These are phyloP conservation scores for Cercospora sp. DNA, from an alignment of 2,329 filamentous ascomycete genomes.

Conservation along the genomic window DNA sequence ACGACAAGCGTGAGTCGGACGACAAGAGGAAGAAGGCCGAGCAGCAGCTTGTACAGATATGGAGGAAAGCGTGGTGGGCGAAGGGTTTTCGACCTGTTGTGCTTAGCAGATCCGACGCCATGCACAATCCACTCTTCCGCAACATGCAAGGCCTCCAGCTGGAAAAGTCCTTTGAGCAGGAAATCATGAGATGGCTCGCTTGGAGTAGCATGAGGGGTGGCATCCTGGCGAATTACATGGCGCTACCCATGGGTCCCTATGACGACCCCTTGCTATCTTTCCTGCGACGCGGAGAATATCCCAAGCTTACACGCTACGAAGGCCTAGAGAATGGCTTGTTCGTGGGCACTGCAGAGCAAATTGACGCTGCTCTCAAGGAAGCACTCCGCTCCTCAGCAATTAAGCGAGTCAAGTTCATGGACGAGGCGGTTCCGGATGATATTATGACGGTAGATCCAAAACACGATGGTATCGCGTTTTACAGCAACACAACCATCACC, in stretches of 20 bases:
- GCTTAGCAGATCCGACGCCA: constrained; percentile 75
- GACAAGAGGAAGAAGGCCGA: constrained; percentile 69
- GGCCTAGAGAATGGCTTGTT: constrained; percentile 71
- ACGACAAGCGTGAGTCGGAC: constrained; percentile 67
- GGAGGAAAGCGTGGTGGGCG: constrained; percentile 94
- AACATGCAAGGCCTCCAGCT: constrained; percentile 65
- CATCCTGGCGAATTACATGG: constrained; percentile 73
- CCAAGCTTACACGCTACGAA: constrained; percentile 71
- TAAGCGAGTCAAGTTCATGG: constrained; percentile 61
- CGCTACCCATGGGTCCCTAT: constrained; percentile 77
- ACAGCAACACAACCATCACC: constrained; percentile 63
- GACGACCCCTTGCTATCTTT: constrained; percentile 71
- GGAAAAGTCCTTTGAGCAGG: constrained; percentile 62
- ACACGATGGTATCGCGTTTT: constrained; percentile 72
- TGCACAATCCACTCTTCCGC: constrained; percentile 76
- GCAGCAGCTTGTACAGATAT: constrained; percentile 75
- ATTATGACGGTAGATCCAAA: constrained; percentile 65
- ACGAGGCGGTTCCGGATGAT: constrained; percentile 60
- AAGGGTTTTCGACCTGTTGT: constrained; percentile 87
- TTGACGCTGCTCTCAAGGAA: constrained; percentile 46
- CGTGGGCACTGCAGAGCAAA: constrained; percentile 61
- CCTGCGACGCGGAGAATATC: constrained; percentile 74
- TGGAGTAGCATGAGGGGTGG: constrained; percentile 91
- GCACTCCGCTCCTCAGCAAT: constrained; percentile 53
- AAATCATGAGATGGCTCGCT: constrained; percentile 82